phyloP scores from a whole-genome alignment of 352 stramenopile species.

The Phytophthora vignae region DNA sequence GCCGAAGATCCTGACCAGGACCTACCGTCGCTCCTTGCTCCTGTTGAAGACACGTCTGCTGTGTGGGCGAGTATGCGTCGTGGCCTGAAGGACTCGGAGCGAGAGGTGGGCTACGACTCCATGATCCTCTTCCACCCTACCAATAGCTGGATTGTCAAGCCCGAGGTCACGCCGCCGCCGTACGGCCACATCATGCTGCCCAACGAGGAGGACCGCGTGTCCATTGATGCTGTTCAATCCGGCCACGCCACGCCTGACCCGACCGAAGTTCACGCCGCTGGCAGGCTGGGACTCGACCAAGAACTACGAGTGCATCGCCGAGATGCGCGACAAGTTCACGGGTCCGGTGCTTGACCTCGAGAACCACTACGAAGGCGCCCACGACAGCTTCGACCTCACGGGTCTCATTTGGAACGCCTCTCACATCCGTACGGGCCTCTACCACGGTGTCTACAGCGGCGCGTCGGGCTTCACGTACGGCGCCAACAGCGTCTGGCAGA shows the following conservation, averaged over 20 bases:
- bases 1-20: constrained; percentile 13
- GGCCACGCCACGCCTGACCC: constrained; percentile 10
- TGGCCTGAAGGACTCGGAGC: constrained; percentile 19
- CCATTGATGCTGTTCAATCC: constrained; percentile 18
- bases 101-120: constrained; percentile 14
- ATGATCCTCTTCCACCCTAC: constrained; percentile 27
- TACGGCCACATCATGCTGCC: constrained; percentile 24
- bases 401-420: constrained; percentile 28
- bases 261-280: constrained; percentile 1
- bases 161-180: constrained; percentile 14
- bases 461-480: constrained; percentile 32
- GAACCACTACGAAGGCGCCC: constrained; percentile 33
- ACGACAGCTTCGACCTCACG: constrained; percentile 14
- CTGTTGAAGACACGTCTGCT: constrained; percentile 23
- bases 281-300: constrained; percentile 32
- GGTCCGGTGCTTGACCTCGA: constrained; percentile 26
- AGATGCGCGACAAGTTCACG: constrained; percentile 33
- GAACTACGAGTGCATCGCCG: constrained; percentile 35
- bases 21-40: constrained; percentile 1
- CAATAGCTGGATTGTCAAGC: constrained; percentile 12
- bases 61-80: constrained; percentile 25
- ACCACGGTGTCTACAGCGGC: constrained; percentile 32
- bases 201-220: constrained; percentile 24
- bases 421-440: constrained; percentile 26
- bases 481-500: constrained; percentile 35